Base-by-base conservation (phyloP, 2,329 filamentous ascomycete species). In the Aspergillus ustus region DNA sequence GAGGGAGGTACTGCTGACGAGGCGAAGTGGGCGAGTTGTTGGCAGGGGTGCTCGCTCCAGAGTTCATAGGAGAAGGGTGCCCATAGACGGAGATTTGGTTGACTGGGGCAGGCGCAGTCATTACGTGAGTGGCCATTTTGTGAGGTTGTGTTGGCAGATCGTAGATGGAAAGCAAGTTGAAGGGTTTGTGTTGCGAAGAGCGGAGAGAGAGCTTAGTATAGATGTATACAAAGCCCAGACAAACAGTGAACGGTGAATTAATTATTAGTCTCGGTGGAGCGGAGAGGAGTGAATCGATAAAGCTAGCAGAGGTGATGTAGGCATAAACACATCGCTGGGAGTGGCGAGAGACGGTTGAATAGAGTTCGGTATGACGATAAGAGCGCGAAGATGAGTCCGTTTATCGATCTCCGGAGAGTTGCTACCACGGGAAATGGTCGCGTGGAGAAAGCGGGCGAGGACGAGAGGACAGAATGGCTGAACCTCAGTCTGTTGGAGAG, bases 11-110 rank as follows among this genome's bases (percentile, higher is more conserved):
- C 62, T 76, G 72, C 17, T 73, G 71, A 25, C 79, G 80, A 52
- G 84, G 83, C 7, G 83, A 82, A 19, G 82, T 81, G 22, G 84
- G 84, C 31, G 84, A 85, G 64, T 83, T 79, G 74, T 85, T 84
- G 64, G 78, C 74, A 20, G 83, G 82, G 3, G 84, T 84, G 54
- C 80, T 81, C n/a, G 80, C 66, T 60, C 78, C 72, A 1, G 83
- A 84, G 65, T 78, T 78, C 43, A 78, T 74, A 28, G 82, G 79
- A 28, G 81, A 79, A 11, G 73, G 73, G 52, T 80, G 75, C 45
- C 76, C 74, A 66, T 78, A 78, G 57, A 75, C 67, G 28, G 73
- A 75, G 64, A 77, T 73, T 57, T 74, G 76, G 60, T 75, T 69
- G 59, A 65, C 28, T 20, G 65, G 53, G 51, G 71, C 72, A 55